Percentiles rank a stretch among this genome's conserved stretches.
Conservation (phyloP, 176 grass and related monocot genomes). For the Elaeis guineensis region DNA sequence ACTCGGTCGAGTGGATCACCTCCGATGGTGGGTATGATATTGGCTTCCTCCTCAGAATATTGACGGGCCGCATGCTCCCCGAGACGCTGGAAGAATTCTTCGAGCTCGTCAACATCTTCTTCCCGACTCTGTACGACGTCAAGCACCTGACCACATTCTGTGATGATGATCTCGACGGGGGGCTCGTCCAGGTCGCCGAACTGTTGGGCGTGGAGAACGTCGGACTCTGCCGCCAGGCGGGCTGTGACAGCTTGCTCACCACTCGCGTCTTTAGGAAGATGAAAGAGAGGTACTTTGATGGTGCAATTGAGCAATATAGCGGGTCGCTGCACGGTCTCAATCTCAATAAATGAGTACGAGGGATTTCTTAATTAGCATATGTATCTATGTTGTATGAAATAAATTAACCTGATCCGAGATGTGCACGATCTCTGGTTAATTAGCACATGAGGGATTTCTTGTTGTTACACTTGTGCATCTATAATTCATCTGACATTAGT, state of each 20-base stretch:
- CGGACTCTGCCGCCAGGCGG: conserved; percentile 1
- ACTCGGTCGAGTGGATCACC: conserved; percentile 1
- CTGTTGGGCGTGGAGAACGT: background rate
- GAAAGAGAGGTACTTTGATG: conserved; percentile 2
- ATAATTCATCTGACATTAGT: no score
- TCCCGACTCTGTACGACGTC: conserved; percentile 5
- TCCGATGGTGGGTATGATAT: conserved; percentile 1
- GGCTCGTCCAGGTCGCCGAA: background rate
- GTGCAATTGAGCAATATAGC: background rate
- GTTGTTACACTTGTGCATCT: no score
- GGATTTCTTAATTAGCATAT: no score
- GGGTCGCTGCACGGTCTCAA: no score
- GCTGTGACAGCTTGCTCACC: conserved; percentile 7
- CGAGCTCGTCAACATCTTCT: background rate
- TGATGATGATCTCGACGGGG: background rate
- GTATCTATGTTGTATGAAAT: no score
- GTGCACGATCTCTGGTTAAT: no score
- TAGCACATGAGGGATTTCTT: no score
- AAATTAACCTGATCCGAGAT: no score
- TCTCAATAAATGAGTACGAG: no score
- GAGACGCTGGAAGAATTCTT: conserved; percentile 1
- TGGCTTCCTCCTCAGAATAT: conserved; percentile 1
- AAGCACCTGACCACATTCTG: conserved; percentile 4
- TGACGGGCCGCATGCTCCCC: background rate
- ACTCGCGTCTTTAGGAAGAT: background rate